A percentile compares a stretch with the other conserved stretches of the same genome.
These are phyloP conservation scores for Aspergillus chevalieri DNA, from an alignment of 2,329 filamentous ascomycete species.

Conservation along the genomic window DNA sequence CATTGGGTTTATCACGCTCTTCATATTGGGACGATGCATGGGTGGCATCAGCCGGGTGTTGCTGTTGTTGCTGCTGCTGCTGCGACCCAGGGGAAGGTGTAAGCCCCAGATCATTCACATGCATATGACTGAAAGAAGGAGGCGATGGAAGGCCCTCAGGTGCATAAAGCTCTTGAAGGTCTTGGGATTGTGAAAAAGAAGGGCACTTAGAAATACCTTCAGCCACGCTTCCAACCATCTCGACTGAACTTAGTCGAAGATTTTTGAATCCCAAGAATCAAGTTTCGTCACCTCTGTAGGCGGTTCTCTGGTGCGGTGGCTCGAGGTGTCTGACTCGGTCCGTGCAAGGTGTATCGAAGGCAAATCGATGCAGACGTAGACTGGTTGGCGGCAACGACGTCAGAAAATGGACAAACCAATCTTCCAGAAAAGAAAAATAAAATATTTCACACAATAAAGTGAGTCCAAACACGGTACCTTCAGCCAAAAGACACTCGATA, in stretches of 20 bases:
- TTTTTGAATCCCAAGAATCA: neutral
- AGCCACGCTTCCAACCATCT: constrained; percentile 22
- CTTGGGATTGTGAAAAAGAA: constrained; percentile 9
- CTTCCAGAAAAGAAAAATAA: too few relatives aligned
- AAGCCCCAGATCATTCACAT: constrained; percentile 37
- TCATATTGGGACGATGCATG: constrained; percentile 7
- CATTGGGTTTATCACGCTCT: constrained; percentile 2
- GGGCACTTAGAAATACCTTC: constrained; percentile 38
- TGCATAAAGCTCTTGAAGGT: constrained; percentile 11
- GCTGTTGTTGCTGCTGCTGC: constrained; percentile 13
- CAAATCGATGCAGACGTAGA: neutral
- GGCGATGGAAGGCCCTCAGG: constrained; percentile 17
- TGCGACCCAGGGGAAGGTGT: constrained; percentile 37
- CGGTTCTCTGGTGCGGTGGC: neutral
- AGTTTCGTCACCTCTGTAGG: neutral
- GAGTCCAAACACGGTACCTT: too few relatives aligned
- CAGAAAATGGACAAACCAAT: too few relatives aligned
- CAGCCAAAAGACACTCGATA: too few relatives aligned
- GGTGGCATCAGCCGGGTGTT: constrained; percentile 3
- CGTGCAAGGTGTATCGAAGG: neutral
- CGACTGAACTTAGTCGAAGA: constrained; percentile 1
- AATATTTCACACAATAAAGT: too few relatives aligned
- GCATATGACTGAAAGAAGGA: constrained; percentile 16
- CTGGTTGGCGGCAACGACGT: neutral
- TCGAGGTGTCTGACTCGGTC: neutral